phyloP scores from a whole-genome alignment of 2,329 filamentous ascomycete genomes.

The Aspergillus tamarii region DNA sequence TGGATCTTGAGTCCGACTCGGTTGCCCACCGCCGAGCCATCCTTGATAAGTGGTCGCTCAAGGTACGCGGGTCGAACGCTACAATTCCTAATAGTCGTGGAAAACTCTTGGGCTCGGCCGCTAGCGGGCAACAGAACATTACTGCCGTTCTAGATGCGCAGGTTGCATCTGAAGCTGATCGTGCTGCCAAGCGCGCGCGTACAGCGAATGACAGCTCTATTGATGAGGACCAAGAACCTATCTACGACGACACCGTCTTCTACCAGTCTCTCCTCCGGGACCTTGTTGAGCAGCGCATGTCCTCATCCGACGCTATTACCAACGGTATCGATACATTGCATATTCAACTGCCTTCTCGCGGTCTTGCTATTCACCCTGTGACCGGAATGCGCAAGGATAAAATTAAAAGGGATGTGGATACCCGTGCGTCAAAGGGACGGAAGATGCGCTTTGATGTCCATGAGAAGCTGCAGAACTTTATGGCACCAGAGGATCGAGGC shows the following conservation, averaged over 20 bases:
- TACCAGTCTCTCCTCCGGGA: slow-evolving; percentile 93
- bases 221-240: slow-evolving; percentile 48
- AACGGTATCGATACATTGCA: slow-evolving; percentile 51
- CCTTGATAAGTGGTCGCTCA: slow-evolving; percentile 88
- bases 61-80: slow-evolving; percentile 62
- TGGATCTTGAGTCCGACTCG: slow-evolving; percentile 64
- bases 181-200: slow-evolving; percentile 37
- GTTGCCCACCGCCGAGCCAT: slow-evolving; percentile 67
- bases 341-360: slow-evolving; percentile 39
- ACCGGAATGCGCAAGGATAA: slow-evolving; percentile 59
- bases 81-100: slow-evolving; percentile 60
- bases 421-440: slow-evolving; percentile 90
- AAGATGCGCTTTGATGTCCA: slow-evolving; percentile 95
- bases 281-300: slow-evolving; percentile 84
- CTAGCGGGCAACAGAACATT: slow-evolving; percentile 55
- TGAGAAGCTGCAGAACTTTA: slow-evolving; percentile 97
- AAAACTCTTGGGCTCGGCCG: slow-evolving; percentile 61
- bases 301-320: slow-evolving; percentile 55
- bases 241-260: slow-evolving; percentile 94
- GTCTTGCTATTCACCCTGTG: slow-evolving; percentile 39
- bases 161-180: slow-evolving; percentile 44
- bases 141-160: slow-evolving; percentile 50
- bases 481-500: slow-evolving; percentile 84
- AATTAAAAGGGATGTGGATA: slow-evolving; percentile 81
- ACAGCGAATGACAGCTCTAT: slow-evolving; percentile 14